Evolutionary conservation across 495 filamentous ascomycete genomes (phyloP).

Genomic region (Penicillium longicatenatum): DNA sequence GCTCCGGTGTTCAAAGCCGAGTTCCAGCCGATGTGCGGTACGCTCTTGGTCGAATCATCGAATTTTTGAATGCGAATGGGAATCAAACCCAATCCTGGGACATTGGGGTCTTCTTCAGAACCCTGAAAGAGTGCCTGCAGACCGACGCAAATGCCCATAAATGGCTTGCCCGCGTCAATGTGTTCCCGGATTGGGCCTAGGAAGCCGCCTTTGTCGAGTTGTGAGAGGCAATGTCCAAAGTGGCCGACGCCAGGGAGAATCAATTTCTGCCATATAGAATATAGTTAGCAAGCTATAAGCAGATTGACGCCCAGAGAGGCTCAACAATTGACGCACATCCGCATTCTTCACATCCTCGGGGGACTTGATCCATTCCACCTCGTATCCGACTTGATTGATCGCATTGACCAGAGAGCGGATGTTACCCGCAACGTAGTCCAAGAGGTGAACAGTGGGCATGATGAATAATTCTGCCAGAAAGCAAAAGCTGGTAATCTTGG

Average conservation of each 20-base stretch:
- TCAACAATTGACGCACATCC: slow-evolving; percentile 58
- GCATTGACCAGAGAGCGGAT: slow-evolving; percentile 94
- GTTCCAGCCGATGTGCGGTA: slow-evolving; percentile 99
- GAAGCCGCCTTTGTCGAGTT: slow-evolving; percentile 78
- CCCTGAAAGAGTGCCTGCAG: slow-evolving; percentile 86
- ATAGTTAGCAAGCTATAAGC: background rate
- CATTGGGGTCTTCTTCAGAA: slow-evolving; percentile 72
- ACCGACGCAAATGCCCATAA: slow-evolving; percentile 97
- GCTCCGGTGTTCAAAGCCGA: slow-evolving; percentile 63
- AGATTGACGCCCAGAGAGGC: background rate
- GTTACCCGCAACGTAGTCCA: slow-evolving; percentile 88
- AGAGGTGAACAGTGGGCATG: slow-evolving; percentile 90
- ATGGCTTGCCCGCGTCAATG: slow-evolving; percentile 85
- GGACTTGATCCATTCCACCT: slow-evolving; percentile 86
- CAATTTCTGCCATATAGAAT: slow-evolving; percentile 59
- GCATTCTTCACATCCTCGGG: slow-evolving; percentile 83
- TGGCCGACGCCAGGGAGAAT: slow-evolving; percentile 96
- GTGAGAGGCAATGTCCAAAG: slow-evolving; percentile 91
- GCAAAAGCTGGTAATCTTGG: background rate
- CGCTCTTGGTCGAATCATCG: slow-evolving; percentile 74
- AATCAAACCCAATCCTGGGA: slow-evolving; percentile 74
- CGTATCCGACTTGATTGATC: slow-evolving; percentile 90
- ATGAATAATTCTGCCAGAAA: slow-evolving; percentile 1
- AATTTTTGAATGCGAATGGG: slow-evolving; percentile 74
- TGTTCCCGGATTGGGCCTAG: slow-evolving; percentile 75